phyloP scores from a whole-genome alignment of 2,329 filamentous ascomycete genomes.

The Xylariaceae sp. region DNA sequence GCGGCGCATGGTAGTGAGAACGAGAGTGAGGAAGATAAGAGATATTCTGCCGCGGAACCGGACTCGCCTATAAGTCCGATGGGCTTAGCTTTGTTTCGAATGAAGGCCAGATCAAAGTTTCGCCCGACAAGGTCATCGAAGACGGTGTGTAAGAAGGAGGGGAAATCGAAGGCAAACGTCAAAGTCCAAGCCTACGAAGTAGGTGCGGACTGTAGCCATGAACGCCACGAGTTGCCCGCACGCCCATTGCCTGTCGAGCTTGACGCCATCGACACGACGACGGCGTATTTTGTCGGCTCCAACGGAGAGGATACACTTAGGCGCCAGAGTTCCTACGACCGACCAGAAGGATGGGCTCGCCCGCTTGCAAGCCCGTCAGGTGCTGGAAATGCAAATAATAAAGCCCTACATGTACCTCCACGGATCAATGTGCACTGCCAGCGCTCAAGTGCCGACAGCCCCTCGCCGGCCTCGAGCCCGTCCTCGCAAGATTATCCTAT shows the following conservation, averaged over 20 bases:
- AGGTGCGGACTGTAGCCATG: conserved; percentile 39
- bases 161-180: conserved; percentile 11
- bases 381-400: neutral
- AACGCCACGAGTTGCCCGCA: conserved; percentile 48
- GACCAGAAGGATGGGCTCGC: conserved; percentile 45
- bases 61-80: conserved; percentile 34
- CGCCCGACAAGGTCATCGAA: conserved; percentile 28
- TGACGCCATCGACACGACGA: conserved; percentile 37
- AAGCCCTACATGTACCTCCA: conserved; percentile 3
- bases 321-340: conserved; percentile 45
- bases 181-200: conserved; percentile 37
- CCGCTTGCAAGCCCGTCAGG: conserved; percentile 42
- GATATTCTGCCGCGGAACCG: conserved; percentile 31
- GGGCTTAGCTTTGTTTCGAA: conserved; percentile 24
- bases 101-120: conserved; percentile 41
- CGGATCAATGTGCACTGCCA: conserved; percentile 29
- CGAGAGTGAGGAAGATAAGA: conserved; percentile 33
- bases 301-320: conserved; percentile 36
- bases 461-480: conserved; percentile 30
- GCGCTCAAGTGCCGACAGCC: conserved; percentile 26
- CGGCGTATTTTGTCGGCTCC: conserved; percentile 37
- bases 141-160: conserved; percentile 24
- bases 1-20: conserved; percentile 22
- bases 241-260: conserved; percentile 43
- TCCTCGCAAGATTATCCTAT: conserved; percentile 35